Evolutionary conservation across 1,139 yeast genomes (phyloP), one percentile per base, ranked within the genome.

Genomic region (Arxiozyma slooffiae): DNA sequence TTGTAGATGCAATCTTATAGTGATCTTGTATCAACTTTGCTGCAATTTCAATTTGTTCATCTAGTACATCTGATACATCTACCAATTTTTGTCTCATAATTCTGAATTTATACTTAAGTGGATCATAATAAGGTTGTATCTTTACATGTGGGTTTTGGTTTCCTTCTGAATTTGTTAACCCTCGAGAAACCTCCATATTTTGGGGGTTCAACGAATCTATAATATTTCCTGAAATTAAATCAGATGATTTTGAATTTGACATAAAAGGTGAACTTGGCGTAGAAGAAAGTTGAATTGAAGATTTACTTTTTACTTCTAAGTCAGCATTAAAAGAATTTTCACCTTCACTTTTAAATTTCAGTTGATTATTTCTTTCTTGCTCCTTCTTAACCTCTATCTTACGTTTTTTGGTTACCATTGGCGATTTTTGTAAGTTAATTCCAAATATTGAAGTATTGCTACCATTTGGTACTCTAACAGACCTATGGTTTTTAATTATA

Each of bases 81-180:
- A 87, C 74, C 30, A 90, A 68, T 62, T 87, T 88, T 75, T 87
- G 92, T 54, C 94, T 79, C 96, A 90, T 88, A 16, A 96, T 87
- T 52, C 96, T 76, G 67, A 82, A 89, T 51, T 79, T 78, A 67
- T 78, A 90, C 60, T 86, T 86, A 46, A 77, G 69, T 4, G 84
- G 73, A 59, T 89, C 92, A 59, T 86, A 85, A 60, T 83, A 81
- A 7, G 86, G 79, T 14, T 76, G 67, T 30, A 87, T 64, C 55
- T 70, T 76, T 26, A 79, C 72, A 14, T 75, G 36, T 6, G 11
- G 73, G 44, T 69, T 67, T 7, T 68, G 59, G 6, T 21, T 37
- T 1, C 45, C 49, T 8, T 26, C 49, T n/a, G 47, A 41, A 5
- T 37, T 46, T 2, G 38, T 9, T n/a, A 48, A 23, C 0, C 76